Base-by-base conservation (phyloP, 306 rosid species). In the Morella rubra region DNA sequence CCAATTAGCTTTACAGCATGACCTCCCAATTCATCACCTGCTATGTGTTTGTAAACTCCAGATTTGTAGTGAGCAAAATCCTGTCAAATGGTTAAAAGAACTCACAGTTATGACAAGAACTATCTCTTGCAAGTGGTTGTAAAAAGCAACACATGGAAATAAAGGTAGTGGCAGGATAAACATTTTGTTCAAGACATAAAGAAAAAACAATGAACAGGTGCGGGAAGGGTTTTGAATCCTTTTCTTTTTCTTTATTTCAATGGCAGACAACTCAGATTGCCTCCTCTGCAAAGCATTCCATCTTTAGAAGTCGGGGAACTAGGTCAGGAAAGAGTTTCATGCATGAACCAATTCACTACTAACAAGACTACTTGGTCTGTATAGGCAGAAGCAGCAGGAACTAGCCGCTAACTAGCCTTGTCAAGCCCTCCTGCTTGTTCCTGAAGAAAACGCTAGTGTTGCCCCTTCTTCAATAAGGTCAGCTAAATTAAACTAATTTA, bases 41-140 rank as follows among this genome's bases (percentile, higher is more conserved):
- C 87, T 73, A 95, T 74, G 77, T 95, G 89, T 69, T 90, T 90
- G 96, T 95, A 95, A 81, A 95, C 97, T 79, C 98, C 98, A 69
- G 97, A 92, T 84, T 90, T 92, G 80, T 95, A 95, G 91, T 92
- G 91, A 68, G 98, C 98, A 71, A 95, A 92, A 85, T 95, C 98
- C 98, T 95, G 90, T 41, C 69, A 74, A 84, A 78, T 45, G 22
- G 61, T 79, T 42, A 14, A 46, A 73, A 49, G 51, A 84, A 58
- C 16, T 32, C 52, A 68, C 58, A 44, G 19, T 68, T 58, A 73
- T n/a, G 54, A 4, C 56, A 64, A 42, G 18, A 65, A 12, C 8
- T 7, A 8, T 18, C 58, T 3, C 64, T 58, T 58, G 15, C 32
- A 58, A 58, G 37, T 8, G 13, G 12, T 22, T 22, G 16, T 22